A percentile compares a stretch with the other conserved stretches of the same genome.
phyloP scores from a whole-genome alignment of 2,329 filamentous ascomycete species.

The Pestalotiopsis sp. region DNA sequence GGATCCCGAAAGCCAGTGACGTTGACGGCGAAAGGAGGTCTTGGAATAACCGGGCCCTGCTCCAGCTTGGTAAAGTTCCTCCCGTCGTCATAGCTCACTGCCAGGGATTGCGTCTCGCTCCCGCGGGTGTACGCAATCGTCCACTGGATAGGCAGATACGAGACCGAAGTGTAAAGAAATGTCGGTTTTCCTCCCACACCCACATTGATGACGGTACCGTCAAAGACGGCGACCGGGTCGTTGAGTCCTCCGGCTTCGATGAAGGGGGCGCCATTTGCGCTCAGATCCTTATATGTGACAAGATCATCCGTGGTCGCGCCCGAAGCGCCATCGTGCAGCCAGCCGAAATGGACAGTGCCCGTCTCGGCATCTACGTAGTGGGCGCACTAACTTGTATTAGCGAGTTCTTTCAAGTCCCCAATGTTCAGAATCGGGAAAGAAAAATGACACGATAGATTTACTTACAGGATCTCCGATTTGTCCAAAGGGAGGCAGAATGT shows the following conservation, averaged over 20 bases:
- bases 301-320: slow-evolving; percentile 44
- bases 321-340: slow-evolving; percentile 38
- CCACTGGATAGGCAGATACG: slow-evolving; percentile 47
- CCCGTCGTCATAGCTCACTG: slow-evolving; percentile 36
- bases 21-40: slow-evolving; percentile 40
- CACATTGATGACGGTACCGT: slow-evolving; percentile 44
- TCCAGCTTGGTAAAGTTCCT: slow-evolving; percentile 41
- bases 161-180: slow-evolving; percentile 46
- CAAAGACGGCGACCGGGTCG: slow-evolving; percentile 47
- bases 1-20: slow-evolving; percentile 47
- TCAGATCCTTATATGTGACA: slow-evolving; percentile 39
- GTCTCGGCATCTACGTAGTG: slow-evolving; percentile 47
- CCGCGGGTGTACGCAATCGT: slow-evolving; percentile 47
- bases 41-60: slow-evolving; percentile 39
- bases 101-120: slow-evolving; percentile 47
- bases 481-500: slow-evolving; percentile 41
- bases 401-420: no score
- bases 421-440: no score
- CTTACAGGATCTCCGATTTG: slow-evolving; percentile 47
- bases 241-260: slow-evolving; percentile 28
- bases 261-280: slow-evolving; percentile 41
- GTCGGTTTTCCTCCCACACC: slow-evolving; percentile 47
- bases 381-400: slow-evolving; percentile 31
- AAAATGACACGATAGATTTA: no score
- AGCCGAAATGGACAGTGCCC: slow-evolving; percentile 46